Base-by-base conservation (phyloP, 2,329 filamentous ascomycete genomes). In the Fusarium pseudoanthophilum region DNA sequence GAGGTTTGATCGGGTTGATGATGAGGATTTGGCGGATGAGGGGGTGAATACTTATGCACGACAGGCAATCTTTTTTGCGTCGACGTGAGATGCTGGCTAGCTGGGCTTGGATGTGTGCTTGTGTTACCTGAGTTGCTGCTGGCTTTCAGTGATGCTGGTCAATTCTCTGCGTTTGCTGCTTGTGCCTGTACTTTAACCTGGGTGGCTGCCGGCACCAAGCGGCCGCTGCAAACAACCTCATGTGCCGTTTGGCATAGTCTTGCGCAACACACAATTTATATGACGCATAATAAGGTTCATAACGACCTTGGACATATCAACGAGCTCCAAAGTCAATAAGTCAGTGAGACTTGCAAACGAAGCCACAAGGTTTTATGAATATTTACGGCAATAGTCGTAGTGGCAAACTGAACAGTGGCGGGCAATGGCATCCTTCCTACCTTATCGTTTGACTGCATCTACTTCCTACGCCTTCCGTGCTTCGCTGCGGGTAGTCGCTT, bases 1-100 rank as follows among this genome's bases (percentile, higher is more conserved):
- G 66, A 39, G 10, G 18, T 40, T 58, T 42, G 70, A 73, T 26
- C 32, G 37, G 21, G 70, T 73, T 11, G 70, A 73, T 34, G 70
- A 73, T 26, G 70, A 73, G 34, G 70, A 73, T 30, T 32, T 73
- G 39, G 65, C 48, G 37, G 52, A 55, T 15, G 70, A 73, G 40
- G 70, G 70, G 0, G 60, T 72, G 5, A 56, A 53, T 26, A 71
- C 71, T 32, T 70, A 65, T 2, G 88, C 88, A 0, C 84, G 65
- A 3, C 65, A 69, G 21, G 56, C 42, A 7, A 68, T 68, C 0
- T 68, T 68, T 3, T 68, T 68, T 49, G 56, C 64, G 18, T 68
- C 65, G 3, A 45, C 39, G 7, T 69, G 40, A 49, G 11, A 16
- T 52, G 26, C 26, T 26, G n/a, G n/a, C n/a, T n/a, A n/a, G 11